Evolutionary conservation across 768 basidiomycete species (phyloP).

Genomic region (Amanita muscaria): DNA sequence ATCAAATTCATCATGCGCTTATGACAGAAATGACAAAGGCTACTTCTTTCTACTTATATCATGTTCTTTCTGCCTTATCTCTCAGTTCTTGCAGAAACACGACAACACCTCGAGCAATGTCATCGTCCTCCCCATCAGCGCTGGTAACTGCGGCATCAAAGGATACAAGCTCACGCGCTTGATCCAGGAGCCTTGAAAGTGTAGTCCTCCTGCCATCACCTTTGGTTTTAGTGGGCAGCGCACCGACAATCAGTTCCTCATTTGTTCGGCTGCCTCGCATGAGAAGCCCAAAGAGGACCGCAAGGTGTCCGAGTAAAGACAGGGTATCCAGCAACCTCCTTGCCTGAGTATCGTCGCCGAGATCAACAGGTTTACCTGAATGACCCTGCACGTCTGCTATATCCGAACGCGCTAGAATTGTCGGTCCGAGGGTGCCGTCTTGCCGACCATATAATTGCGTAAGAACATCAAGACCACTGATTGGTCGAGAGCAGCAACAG

Average conservation of each 20-base stretch:
- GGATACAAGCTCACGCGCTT: slow-evolving; percentile 40
- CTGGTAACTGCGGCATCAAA: slow-evolving; percentile 27
- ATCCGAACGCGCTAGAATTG: neutral
- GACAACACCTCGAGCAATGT: slow-evolving; percentile 42
- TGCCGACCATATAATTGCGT: slow-evolving; percentile 39
- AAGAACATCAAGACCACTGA: slow-evolving; percentile 43
- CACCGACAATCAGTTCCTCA: slow-evolving; percentile 24
- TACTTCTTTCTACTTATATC: no score
- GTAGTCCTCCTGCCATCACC: slow-evolving; percentile 17
- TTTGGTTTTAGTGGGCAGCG: slow-evolving; percentile 15
- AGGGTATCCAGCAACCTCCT: slow-evolving; percentile 28
- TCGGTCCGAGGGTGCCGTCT: slow-evolving; percentile 4
- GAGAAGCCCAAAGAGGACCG: slow-evolving; percentile 57
- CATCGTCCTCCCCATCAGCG: slow-evolving; percentile 27
- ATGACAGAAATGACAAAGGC: no score
- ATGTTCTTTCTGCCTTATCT: slow-evolving; percentile 11
- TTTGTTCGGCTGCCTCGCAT: slow-evolving; percentile 33
- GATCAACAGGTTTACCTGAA: neutral
- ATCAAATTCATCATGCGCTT: no score
- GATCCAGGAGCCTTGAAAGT: slow-evolving; percentile 29
- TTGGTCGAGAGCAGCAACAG: slow-evolving; percentile 44
- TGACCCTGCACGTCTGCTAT: neutral
- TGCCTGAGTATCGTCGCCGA: neutral
- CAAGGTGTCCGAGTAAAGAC: slow-evolving; percentile 65
- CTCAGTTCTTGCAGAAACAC: slow-evolving; percentile 40